Evolutionary conservation across 23 red algal species (phyloP), one percentile per base, ranked within the genome.

Genomic region (Gracilaria caudata): DNA sequence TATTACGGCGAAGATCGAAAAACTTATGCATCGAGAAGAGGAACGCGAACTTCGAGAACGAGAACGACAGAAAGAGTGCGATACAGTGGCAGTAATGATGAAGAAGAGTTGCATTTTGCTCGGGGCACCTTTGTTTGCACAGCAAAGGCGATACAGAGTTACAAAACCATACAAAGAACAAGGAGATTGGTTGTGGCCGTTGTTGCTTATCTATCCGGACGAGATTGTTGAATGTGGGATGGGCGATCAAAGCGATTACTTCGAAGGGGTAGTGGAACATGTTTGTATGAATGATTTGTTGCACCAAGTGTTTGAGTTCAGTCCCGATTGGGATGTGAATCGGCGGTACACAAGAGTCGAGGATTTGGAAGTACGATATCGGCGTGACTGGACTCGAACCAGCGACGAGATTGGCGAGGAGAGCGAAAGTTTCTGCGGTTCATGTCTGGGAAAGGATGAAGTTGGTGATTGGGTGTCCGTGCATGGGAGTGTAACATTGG

Each of bases 171-270:
- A 64, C 30, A 29, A 38, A 32, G 63, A 59, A 44, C 57, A 87
- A 0, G 83, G 71, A 0, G 83, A 89, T 34, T 89, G 46, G 70
- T 46, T 63, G 35, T 89, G 86, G 86, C 86, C 86, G 21, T 8
- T 78, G 38, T 55, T 89, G 34, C 34, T 89, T 11, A 56, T 89
- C 53, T 89, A 89, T 32, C 51, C 70, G 51, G 68, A 66, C 51
- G 68, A 89, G 57, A 44, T 86, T 49, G 61, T 73, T 4, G 51
- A 68, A 33, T 56, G 43, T 46, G 74, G 35, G 24, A 33, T 78
- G 36, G 86, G 86, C 17, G 86, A 89, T 65, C 86, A 89, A 68
- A 89, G 86, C 55, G 86, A 89, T 58, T 89, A 78, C 35, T 32
- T 78, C 14, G 70, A 89, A 64, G 71, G 58, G 36, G 70, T 89